phyloP scores from a whole-genome alignment of 1,284 basidiomycete genomes.

The Ustanciosporium gigantosporum region DNA sequence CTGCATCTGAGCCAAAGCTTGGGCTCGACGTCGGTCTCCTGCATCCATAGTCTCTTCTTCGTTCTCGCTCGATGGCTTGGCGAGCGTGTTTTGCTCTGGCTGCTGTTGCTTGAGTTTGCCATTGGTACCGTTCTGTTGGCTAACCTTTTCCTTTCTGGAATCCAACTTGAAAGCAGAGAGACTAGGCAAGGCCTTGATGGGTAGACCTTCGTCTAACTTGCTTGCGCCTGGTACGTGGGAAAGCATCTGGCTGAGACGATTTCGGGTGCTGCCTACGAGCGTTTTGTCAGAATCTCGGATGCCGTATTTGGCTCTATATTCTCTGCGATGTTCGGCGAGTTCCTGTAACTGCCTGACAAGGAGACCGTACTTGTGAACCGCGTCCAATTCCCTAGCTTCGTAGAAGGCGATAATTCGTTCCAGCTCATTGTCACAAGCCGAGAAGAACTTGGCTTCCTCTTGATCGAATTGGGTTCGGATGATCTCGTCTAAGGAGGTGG shows the following conservation, averaged over 20 bases:
- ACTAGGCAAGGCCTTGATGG: neutral
- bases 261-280: neutral
- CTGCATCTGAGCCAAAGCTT: conserved; percentile 47
- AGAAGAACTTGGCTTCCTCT: conserved; percentile 71
- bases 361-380: conserved; percentile 66
- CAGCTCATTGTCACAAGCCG: conserved; percentile 43
- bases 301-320: conserved; percentile 42
- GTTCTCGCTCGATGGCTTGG: neutral
- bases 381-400: conserved; percentile 72
- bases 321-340: conserved; percentile 54
- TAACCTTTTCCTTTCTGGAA: neutral
- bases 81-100: neutral
- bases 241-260: conserved; percentile 24
- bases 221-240: conserved; percentile 13
- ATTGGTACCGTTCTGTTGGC: neutral
- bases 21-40: conserved; percentile 44
- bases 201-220: neutral
- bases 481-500: conserved; percentile 19
- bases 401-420: conserved; percentile 68
- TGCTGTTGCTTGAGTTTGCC: neutral
- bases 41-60: conserved; percentile 35
- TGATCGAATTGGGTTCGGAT: conserved; percentile 68
- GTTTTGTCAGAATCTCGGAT: conserved; percentile 16
- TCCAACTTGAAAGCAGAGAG: neutral
- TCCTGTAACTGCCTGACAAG: conserved; percentile 71